Percentiles rank a stretch among this genome's conserved stretches.
phyloP scores from a whole-genome alignment of 805 yeast species.

The Zygotorulaspora florentina region DNA sequence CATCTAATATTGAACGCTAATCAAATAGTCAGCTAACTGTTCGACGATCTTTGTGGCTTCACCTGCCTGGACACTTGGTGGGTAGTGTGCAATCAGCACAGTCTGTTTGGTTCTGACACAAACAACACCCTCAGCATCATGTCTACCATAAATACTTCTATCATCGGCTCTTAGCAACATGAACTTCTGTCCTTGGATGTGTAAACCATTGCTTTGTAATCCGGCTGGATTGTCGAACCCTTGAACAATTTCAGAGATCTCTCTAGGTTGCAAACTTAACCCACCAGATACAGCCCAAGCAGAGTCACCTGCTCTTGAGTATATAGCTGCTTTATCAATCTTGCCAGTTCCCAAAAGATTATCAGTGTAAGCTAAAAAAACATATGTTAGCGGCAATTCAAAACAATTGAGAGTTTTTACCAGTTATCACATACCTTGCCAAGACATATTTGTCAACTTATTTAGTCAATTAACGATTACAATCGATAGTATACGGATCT shows the following conservation, averaged over 20 bases:
- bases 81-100: constrained; percentile 89
- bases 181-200: constrained; percentile 79
- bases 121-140: constrained; percentile 81
- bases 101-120: constrained; percentile 94
- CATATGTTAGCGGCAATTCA: constrained; percentile 8
- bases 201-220: constrained; percentile 83
- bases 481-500: too few species aligned
- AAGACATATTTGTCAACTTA: constrained; percentile 36
- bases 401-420: neutral
- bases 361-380: constrained; percentile 81
- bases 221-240: constrained; percentile 79
- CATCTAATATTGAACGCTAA: constrained; percentile 71
- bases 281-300: constrained; percentile 85
- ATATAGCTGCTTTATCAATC: constrained; percentile 87
- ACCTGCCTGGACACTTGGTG: constrained; percentile 85
- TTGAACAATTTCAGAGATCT: constrained; percentile 65
- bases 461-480: neutral
- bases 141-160: constrained; percentile 90
- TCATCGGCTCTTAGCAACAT: constrained; percentile 86
- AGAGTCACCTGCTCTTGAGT: constrained; percentile 91
- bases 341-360: constrained; percentile 83
- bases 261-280: constrained; percentile 60
- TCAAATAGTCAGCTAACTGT: constrained; percentile 91
- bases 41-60: constrained; percentile 94
- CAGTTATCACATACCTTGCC: constrained; percentile 41